These are phyloP conservation scores for Saccharomycopsis javanensis DNA, from an alignment of 805 yeast genomes.

Conservation along the genomic window DNA sequence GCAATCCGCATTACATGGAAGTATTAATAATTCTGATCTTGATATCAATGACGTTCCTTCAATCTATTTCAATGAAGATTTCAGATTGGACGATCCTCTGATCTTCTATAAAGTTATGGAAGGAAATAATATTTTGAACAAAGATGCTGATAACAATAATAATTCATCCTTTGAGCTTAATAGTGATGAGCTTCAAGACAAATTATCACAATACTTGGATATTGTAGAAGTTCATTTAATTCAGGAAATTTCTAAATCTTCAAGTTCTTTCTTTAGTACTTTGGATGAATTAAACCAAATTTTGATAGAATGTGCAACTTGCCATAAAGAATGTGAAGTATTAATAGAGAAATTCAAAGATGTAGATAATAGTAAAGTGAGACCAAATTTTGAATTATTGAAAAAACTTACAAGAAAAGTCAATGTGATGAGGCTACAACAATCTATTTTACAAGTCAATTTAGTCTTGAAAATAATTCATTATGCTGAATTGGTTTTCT, in stretches of 20 bases:
- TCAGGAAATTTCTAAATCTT: slow-evolving; percentile 73
- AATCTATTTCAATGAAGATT: slow-evolving; percentile 56
- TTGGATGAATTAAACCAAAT: slow-evolving; percentile 67
- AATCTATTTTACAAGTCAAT: slow-evolving; percentile 39
- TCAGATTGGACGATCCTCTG: slow-evolving; percentile 82
- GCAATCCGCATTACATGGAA: slow-evolving; percentile 32
- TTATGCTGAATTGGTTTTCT: slow-evolving; percentile 38
- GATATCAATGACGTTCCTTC: slow-evolving; percentile 46
- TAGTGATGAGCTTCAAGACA: slow-evolving; percentile 59
- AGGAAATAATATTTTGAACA: slow-evolving; percentile 34
- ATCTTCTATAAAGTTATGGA: slow-evolving; percentile 68
- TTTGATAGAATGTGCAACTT: slow-evolving; percentile 40
- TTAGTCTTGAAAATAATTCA: slow-evolving; percentile 33
- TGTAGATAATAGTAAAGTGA: slow-evolving; percentile 41
- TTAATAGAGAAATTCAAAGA: slow-evolving; percentile 37
- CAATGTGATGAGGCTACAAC: slow-evolving; percentile 56
- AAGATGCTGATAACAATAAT: slow-evolving; percentile 18
- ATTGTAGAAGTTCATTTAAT: slow-evolving; percentile 74
- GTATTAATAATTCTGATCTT: slow-evolving; percentile 9
- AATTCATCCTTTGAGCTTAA: slow-evolving; percentile 32
- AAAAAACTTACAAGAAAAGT: slow-evolving; percentile 41
- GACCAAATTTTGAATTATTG: slow-evolving; percentile 40
- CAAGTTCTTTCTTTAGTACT: slow-evolving; percentile 77
- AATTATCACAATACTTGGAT: slow-evolving; percentile 74
- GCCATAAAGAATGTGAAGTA: slow-evolving; percentile 38